Evolutionary conservation across 805 yeast genomes (phyloP).

Genomic region (Myxozyma nipponensis): DNA sequence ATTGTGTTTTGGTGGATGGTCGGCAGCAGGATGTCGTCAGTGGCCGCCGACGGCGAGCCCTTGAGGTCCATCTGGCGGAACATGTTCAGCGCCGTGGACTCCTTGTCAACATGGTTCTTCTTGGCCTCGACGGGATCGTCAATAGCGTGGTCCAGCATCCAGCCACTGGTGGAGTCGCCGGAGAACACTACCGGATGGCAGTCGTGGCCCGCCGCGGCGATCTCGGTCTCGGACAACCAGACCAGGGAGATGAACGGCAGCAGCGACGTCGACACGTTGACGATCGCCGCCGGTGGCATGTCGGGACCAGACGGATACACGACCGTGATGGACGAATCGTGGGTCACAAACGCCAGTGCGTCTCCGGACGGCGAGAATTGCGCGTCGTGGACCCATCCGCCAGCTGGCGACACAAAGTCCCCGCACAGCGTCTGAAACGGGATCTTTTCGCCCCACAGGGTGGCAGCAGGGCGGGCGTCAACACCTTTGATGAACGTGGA

Average conservation of each 20-base stretch:
- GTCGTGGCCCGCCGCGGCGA: conserved; percentile 88
- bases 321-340: conserved; percentile 78
- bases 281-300: conserved; percentile 57
- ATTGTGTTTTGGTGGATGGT: conserved; percentile 91
- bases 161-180: conserved; percentile 53
- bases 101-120: conserved; percentile 47
- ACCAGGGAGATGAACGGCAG: conserved; percentile 77
- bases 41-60: conserved; percentile 58
- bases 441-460: conserved; percentile 90
- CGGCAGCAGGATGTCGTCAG: conserved; percentile 48
- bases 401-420: conserved; percentile 63
- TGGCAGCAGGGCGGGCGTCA: conserved; percentile 74
- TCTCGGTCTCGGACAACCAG: conserved; percentile 61
- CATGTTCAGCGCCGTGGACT: conserved; percentile 65
- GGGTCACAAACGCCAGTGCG: conserved; percentile 74
- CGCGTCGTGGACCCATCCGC: conserved; percentile 91
- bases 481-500: conserved; percentile 85
- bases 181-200: conserved; percentile 83
- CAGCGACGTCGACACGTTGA: conserved; percentile 58
- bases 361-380: conserved; percentile 78
- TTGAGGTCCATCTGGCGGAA: conserved; percentile 93
- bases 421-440: conserved; percentile 93
- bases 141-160: conserved; percentile 57
- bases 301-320: conserved; percentile 72
- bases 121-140: conserved; percentile 51